A percentile compares a stretch with the other conserved stretches of the same genome.
Conservation (phyloP, 129 eudicot genomes). For the Flaveria brownii region DNA sequence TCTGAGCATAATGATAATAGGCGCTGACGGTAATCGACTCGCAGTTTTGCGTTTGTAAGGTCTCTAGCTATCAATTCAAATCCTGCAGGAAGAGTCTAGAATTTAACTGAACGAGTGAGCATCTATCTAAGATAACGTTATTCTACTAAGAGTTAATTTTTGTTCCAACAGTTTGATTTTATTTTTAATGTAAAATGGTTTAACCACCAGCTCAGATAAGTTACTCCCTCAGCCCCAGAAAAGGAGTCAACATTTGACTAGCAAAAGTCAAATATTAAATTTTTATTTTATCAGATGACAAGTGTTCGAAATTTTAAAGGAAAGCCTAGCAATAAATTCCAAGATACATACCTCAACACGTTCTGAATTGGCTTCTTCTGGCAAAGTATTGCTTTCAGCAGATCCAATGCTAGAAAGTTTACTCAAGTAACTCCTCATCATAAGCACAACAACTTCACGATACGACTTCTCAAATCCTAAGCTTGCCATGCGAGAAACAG, state of each 20-base stretch:
- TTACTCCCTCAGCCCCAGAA: constrained; percentile 16
- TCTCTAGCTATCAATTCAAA: constrained; percentile 77
- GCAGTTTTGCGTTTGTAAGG: constrained; percentile 60
- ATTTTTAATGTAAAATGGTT: constrained; percentile 7
- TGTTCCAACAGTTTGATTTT: constrained; percentile 13
- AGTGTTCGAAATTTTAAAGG: neutral
- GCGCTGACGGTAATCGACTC: constrained; percentile 91
- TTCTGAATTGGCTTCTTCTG: constrained; percentile 88
- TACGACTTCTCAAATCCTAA: constrained; percentile 96
- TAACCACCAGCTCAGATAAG: constrained; percentile 1
- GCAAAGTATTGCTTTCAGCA: constrained; percentile 79
- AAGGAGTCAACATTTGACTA: constrained; percentile 20
- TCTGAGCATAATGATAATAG: constrained; percentile 93
- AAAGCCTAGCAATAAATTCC: constrained; percentile 2
- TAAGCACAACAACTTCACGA: constrained; percentile 93
- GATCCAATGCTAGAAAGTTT: constrained; percentile 79
- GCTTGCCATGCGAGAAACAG: constrained; percentile 96
- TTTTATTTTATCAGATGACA: neutral
- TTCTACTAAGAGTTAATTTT: neutral
- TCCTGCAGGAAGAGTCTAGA: constrained; percentile 99
- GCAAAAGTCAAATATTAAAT: constrained; percentile 11
- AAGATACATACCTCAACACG: constrained; percentile 75
- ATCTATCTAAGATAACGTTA: constrained; percentile 30
- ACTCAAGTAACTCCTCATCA: constrained; percentile 85
- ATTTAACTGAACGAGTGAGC: constrained; percentile 79